These are phyloP conservation scores for Vitis labrusca DNA, from an alignment of 164 flowering plant species.

Conservation along the genomic window DNA sequence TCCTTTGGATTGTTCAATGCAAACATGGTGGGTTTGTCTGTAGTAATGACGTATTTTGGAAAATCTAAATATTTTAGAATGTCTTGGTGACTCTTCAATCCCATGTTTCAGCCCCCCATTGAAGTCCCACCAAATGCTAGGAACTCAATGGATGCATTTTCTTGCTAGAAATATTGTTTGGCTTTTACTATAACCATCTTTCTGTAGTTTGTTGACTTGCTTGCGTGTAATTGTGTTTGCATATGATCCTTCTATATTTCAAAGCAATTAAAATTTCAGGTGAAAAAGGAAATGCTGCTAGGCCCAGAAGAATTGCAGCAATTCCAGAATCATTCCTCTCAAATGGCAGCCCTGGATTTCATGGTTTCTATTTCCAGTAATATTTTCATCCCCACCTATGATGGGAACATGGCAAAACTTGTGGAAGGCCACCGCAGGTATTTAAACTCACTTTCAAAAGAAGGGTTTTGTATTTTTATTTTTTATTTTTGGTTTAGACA, in stretches of 20 bases:
- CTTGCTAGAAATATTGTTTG: background rate
- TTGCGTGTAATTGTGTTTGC: background rate
- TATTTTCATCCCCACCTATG: slow-evolving; percentile 84
- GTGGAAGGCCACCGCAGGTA: slow-evolving; percentile 99
- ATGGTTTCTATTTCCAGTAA: slow-evolving; percentile 87
- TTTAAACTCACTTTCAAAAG: background rate
- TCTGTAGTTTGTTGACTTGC: background rate
- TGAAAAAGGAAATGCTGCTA: slow-evolving; percentile 83
- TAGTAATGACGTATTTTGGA: too few relatives aligned
- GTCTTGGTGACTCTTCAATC: background rate
- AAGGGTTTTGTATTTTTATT: too few relatives aligned
- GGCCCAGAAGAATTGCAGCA: slow-evolving; percentile 63
- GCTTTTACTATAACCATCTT: background rate
- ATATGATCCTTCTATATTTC: slow-evolving; percentile 4
- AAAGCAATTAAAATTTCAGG: slow-evolving; percentile 39
- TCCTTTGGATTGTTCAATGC: too few relatives aligned
- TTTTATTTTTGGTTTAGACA: background rate
- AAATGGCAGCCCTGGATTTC: slow-evolving; percentile 98
- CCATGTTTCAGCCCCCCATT: background rate
- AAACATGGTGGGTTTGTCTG: too few relatives aligned
- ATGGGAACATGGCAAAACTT: slow-evolving; percentile 98
- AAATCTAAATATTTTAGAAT: background rate
- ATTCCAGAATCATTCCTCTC: slow-evolving; percentile 94
- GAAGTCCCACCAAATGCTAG: background rate
- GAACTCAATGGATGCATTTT: background rate